A percentile compares a stretch with the other conserved stretches of the same genome.
phyloP scores from a whole-genome alignment of 169 alveolate species.

The Eimeria praecox region DNA sequence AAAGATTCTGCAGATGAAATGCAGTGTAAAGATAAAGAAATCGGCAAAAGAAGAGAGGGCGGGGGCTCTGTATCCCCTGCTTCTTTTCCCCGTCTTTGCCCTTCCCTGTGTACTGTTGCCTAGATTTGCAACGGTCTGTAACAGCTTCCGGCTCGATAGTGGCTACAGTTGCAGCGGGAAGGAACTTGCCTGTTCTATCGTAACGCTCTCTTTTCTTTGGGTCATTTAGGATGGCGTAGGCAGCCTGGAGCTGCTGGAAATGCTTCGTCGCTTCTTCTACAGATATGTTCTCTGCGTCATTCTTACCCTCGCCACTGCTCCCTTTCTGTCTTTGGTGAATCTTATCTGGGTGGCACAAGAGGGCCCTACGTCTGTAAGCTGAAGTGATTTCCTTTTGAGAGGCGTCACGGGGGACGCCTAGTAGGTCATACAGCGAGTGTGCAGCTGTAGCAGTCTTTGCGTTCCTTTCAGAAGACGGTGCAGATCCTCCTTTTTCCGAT shows the following conservation, averaged over 20 bases:
- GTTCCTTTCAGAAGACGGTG: not conserved
- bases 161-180: not conserved
- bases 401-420: slow-evolving; percentile 83
- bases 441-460: not conserved
- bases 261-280: slow-evolving; percentile 77
- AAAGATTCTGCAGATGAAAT: not conserved
- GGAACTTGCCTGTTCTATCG: slow-evolving; percentile 72
- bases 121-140: not conserved
- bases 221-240: slow-evolving; percentile 75
- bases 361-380: slow-evolving; percentile 91
- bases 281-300: not conserved
- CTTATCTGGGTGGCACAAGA: slow-evolving; percentile 95
- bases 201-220: slow-evolving; percentile 70
- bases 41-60: no score
- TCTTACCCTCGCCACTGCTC: not conserved
- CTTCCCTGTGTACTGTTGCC: not conserved
- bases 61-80: not conserved
- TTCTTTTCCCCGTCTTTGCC: not conserved
- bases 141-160: not conserved
- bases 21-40: not conserved
- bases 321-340: slow-evolving; percentile 82
- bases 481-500: not conserved
- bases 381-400: slow-evolving; percentile 89
- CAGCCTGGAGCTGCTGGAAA: slow-evolving; percentile 79
- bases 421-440: slow-evolving; percentile 80